phyloP scores from a whole-genome alignment of 148 eudicot species.

The Fagopyrum tataricum region DNA sequence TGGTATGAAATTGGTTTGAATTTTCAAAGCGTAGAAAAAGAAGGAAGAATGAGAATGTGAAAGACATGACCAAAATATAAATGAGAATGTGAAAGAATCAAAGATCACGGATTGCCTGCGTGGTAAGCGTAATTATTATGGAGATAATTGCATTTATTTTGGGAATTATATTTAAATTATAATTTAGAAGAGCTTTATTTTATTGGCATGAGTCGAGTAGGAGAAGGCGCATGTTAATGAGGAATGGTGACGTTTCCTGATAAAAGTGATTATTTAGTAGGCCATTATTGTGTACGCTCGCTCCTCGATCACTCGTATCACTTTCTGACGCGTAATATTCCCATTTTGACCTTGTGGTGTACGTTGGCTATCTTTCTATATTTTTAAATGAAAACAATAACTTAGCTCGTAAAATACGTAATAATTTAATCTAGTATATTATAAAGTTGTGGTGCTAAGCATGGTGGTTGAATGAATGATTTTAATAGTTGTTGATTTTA shows the following conservation, averaged over 20 bases:
- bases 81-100: not conserved
- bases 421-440: no score
- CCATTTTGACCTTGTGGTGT: not conserved
- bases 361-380: no score
- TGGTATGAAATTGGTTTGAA: not conserved
- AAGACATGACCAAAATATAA: no score
- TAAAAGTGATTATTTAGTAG: not conserved
- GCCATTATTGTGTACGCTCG: not conserved
- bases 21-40: not conserved
- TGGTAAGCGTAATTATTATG: not conserved
- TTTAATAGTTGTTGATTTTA: no score
- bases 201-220: not conserved
- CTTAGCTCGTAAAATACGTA: no score
- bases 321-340: not conserved
- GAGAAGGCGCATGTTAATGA: not conserved
- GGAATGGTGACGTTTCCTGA: constrained; percentile 2
- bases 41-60: not conserved
- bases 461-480: no score
- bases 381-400: no score
- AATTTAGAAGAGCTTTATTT: no score
- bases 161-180: no score
- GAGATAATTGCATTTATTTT: not conserved
- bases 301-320: not conserved
- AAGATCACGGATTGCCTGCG: not conserved
- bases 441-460: no score